These are phyloP conservation scores for Cylindrodendrum hubeiense DNA, from an alignment of 2,329 filamentous ascomycete genomes.

Conservation along the genomic window DNA sequence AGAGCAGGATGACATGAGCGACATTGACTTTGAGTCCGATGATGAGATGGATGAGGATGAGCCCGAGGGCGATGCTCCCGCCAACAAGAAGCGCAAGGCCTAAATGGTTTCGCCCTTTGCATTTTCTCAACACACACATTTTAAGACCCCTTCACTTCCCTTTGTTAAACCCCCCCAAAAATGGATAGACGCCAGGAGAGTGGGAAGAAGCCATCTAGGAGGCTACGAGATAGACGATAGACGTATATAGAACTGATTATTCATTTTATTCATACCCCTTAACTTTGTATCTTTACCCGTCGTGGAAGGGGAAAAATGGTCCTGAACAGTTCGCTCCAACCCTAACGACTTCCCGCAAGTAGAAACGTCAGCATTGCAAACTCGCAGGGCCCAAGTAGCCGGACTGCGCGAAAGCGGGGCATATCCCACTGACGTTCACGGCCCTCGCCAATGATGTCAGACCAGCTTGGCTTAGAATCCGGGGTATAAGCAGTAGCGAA, in stretches of 20 bases:
- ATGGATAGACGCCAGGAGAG: slow-evolving; percentile 35
- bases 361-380: neutral
- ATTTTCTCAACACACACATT: neutral
- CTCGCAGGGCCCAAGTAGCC: neutral
- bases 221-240: slow-evolving; percentile 30
- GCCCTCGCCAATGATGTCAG: slow-evolving; percentile 20
- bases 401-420: slow-evolving; percentile 1
- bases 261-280: slow-evolving; percentile 10
- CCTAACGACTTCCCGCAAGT: neutral
- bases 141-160: slow-evolving; percentile 33
- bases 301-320: neutral
- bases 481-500: slow-evolving; percentile 8
- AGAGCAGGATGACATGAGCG: slow-evolving; percentile 75
- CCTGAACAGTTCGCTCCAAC: neutral
- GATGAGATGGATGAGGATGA: slow-evolving; percentile 52
- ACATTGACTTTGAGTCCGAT: slow-evolving; percentile 75
- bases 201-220: slow-evolving; percentile 9
- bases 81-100: slow-evolving; percentile 59
- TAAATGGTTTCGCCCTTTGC: slow-evolving; percentile 34
- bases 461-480: neutral
- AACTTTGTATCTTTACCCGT: neutral
- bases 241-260: slow-evolving; percentile 17
- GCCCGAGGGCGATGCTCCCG: slow-evolving; percentile 50
- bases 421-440: neutral
- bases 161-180: slow-evolving; percentile 31